Evolutionary conservation across 805 yeast genomes (phyloP).

Genomic region (Yamadazyma endophytica): DNA sequence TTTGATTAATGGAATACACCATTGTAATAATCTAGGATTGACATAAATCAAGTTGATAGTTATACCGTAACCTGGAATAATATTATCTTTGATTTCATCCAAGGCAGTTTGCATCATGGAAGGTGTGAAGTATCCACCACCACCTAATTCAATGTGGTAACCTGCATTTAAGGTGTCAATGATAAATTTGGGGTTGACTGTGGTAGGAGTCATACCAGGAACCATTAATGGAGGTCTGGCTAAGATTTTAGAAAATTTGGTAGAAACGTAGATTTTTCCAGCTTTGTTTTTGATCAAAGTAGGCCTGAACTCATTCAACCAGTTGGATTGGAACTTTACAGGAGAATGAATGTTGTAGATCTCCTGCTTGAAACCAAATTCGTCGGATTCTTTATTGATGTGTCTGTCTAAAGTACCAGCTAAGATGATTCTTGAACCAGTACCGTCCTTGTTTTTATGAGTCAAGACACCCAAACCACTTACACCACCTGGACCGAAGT

Average conservation of each 20-base stretch:
- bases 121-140: constrained; percentile 95
- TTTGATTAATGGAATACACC: constrained; percentile 96
- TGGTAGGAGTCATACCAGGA: constrained; percentile 99
- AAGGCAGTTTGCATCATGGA: constrained; percentile 69
- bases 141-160: constrained; percentile 95
- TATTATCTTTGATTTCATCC: constrained; percentile 58
- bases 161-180: constrained; percentile 95
- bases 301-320: constrained; percentile 89
- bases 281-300: constrained; percentile 67
- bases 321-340: constrained; percentile 80
- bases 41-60: constrained; percentile 92
- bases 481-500: constrained; percentile 98
- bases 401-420: constrained; percentile 78
- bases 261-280: constrained; percentile 81
- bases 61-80: constrained; percentile 84
- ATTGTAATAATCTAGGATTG: constrained; percentile 94
- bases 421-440: constrained; percentile 90
- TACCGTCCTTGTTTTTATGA: constrained; percentile 97
- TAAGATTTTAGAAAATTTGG: constrained; percentile 86
- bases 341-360: constrained; percentile 69
- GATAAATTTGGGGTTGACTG: constrained; percentile 91
- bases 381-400: constrained; percentile 59
- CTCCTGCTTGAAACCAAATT: constrained; percentile 94
- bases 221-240: constrained; percentile 96
- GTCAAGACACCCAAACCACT: constrained; percentile 96